Evolutionary conservation across 257 asterid genomes (phyloP).

Genomic region (Primulina tabacum): DNA sequence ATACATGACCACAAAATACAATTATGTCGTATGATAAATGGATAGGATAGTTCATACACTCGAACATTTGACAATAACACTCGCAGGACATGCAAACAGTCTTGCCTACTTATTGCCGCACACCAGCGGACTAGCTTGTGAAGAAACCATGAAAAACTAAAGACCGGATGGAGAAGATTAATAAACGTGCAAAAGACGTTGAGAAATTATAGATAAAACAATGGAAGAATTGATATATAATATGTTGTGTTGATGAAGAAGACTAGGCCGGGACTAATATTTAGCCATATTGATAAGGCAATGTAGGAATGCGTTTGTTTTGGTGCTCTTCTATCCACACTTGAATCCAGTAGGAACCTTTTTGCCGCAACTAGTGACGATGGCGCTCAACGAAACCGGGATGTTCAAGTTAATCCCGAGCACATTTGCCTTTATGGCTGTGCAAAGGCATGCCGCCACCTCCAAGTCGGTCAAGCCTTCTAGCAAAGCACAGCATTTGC

Average conservation of each 20-base stretch:
- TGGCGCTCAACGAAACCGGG: constrained; percentile 65
- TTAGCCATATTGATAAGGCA: neutral
- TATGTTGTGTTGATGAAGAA: neutral
- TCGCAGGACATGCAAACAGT: constrained; percentile 23
- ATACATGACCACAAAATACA: too few relatives aligned
- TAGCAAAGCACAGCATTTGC: constrained; percentile 60
- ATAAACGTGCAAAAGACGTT: neutral
- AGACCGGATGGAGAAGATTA: neutral
- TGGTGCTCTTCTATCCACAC: constrained; percentile 35
- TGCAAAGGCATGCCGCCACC: constrained; percentile 87
- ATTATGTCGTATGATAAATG: too few relatives aligned
- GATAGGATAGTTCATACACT: too few relatives aligned
- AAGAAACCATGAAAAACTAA: constrained; percentile 12
- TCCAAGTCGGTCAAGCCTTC: constrained; percentile 71
- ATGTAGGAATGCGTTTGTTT: neutral
- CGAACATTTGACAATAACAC: too few relatives aligned
- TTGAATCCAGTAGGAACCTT: constrained; percentile 68
- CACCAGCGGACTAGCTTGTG: too few relatives aligned
- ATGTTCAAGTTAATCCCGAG: constrained; percentile 78
- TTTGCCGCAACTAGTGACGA: constrained; percentile 63
- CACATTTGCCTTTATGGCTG: constrained; percentile 69
- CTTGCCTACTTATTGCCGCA: constrained; percentile 30
- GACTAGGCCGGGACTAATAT: neutral
- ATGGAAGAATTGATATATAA: constrained; percentile 5
- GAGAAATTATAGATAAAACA: too few relatives aligned